These are phyloP conservation scores for Clohesyomyces aquaticus DNA, from an alignment of 495 filamentous ascomycete genomes.

Conservation along the genomic window DNA sequence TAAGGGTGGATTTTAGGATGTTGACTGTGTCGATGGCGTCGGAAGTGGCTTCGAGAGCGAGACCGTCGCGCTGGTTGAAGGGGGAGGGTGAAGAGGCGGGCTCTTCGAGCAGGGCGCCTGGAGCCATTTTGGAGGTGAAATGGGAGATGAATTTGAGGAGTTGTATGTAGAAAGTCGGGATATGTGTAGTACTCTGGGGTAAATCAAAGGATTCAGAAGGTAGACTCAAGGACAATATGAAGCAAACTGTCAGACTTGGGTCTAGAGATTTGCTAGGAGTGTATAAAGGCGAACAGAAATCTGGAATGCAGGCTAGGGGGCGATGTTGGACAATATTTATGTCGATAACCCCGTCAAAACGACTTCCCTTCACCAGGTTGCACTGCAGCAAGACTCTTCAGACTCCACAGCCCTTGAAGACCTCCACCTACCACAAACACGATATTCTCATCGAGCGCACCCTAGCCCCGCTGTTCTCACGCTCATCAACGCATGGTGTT, in stretches of 20 bases:
- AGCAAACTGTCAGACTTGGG: too few relatives aligned
- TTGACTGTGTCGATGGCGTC: constrained; percentile 84
- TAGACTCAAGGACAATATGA: too few relatives aligned
- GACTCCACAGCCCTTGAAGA: background rate
- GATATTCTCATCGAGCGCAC: background rate
- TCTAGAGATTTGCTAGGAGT: too few relatives aligned
- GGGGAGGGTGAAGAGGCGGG: constrained; percentile 40
- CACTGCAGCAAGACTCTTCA: background rate
- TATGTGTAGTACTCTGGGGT: constrained; percentile 18
- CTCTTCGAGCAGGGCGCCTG: constrained; percentile 43
- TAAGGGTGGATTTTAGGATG: constrained; percentile 62
- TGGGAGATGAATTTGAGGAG: too few relatives aligned
- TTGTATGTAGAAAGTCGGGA: background rate
- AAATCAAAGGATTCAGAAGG: too few relatives aligned
- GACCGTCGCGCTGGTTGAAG: constrained; percentile 60
- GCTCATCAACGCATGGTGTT: too few relatives aligned
- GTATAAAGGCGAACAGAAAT: too few relatives aligned
- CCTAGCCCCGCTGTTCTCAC: background rate
- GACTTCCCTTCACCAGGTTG: background rate
- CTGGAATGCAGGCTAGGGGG: too few relatives aligned
- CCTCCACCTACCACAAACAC: background rate
- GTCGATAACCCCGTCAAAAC: background rate
- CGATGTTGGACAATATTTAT: too few relatives aligned
- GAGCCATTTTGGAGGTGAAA: constrained; percentile 46
- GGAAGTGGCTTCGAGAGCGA: constrained; percentile 76